These are phyloP conservation scores for Coniochaeta hoffmannii DNA, from an alignment of 2,329 filamentous ascomycete species.

Conservation along the genomic window DNA sequence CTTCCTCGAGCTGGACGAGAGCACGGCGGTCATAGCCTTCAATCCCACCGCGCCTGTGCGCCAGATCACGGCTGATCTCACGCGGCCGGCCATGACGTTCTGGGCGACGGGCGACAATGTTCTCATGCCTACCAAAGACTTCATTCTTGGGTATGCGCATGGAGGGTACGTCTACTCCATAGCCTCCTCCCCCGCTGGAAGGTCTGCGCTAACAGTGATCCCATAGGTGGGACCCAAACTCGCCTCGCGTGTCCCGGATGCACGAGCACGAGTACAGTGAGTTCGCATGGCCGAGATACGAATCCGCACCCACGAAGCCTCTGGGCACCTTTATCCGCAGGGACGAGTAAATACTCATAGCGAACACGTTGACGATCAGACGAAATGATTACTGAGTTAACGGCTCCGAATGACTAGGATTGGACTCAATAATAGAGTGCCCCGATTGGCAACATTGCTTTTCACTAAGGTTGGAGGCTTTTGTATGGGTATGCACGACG, in stretches of 20 bases:
- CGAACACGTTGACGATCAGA: too few species aligned
- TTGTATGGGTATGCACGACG: not conserved
- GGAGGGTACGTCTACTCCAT: too few species aligned
- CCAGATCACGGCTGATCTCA: slow-evolving; percentile 14
- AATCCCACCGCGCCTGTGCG: slow-evolving; percentile 12
- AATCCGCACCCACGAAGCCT: not conserved
- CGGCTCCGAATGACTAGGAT: too few species aligned
- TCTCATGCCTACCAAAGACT: too few species aligned
- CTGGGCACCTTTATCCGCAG: not conserved
- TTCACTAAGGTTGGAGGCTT: too few species aligned
- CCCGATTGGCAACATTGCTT: too few species aligned
- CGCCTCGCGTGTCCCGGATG: not conserved
- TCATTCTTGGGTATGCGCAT: too few species aligned
- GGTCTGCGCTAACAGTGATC: not conserved
- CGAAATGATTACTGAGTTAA: too few species aligned
- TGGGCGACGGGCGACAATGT: slow-evolving; percentile 6
- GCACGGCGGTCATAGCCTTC: slow-evolving; percentile 11
- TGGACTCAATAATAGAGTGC: too few species aligned
- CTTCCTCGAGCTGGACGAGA: slow-evolving; percentile 12
- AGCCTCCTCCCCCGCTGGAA: too few species aligned
- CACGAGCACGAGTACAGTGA: not conserved
- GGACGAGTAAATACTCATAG: too few species aligned
- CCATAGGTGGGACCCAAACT: not conserved
- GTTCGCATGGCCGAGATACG: not conserved
- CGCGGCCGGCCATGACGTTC: slow-evolving; percentile 13